Evolutionary conservation across 108 stramenopile genomes (phyloP).

Genomic region (Conticribra weissflogii): DNA sequence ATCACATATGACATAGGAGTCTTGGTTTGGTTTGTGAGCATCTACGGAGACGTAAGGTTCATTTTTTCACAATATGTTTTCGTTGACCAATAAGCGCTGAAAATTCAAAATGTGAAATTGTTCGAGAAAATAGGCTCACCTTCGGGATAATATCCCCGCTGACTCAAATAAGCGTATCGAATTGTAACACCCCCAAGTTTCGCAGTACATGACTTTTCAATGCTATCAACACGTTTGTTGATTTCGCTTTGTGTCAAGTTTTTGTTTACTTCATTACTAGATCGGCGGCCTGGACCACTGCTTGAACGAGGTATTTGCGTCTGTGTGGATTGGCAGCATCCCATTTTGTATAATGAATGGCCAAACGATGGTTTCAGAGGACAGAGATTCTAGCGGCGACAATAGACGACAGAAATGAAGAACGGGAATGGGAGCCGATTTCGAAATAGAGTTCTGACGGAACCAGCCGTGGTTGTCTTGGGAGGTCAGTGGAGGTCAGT

Average conservation of each 20-base stretch:
- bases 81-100: background rate
- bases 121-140: conserved; percentile 30
- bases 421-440: no score
- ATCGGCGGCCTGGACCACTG: conserved; percentile 8
- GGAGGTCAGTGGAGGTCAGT: no score
- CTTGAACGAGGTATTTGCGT: background rate
- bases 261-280: conserved; percentile 35
- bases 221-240: no score
- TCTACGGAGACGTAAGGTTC: conserved; percentile 25
- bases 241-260: no score
- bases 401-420: no score
- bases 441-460: no score
- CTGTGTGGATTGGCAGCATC: conserved; percentile 7
- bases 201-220: conserved; percentile 25
- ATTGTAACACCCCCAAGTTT: conserved; percentile 65
- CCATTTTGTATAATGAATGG: no score
- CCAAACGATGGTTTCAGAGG: no score
- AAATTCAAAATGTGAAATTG: background rate
- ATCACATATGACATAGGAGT: conserved; percentile 65
- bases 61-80: background rate
- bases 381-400: no score
- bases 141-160: conserved; percentile 91
- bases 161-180: conserved; percentile 81
- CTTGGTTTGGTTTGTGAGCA: conserved; percentile 90
- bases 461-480: no score